These are phyloP conservation scores for Schrenkiella parvula DNA, from an alignment of 345 rosid genomes.

Conservation along the genomic window DNA sequence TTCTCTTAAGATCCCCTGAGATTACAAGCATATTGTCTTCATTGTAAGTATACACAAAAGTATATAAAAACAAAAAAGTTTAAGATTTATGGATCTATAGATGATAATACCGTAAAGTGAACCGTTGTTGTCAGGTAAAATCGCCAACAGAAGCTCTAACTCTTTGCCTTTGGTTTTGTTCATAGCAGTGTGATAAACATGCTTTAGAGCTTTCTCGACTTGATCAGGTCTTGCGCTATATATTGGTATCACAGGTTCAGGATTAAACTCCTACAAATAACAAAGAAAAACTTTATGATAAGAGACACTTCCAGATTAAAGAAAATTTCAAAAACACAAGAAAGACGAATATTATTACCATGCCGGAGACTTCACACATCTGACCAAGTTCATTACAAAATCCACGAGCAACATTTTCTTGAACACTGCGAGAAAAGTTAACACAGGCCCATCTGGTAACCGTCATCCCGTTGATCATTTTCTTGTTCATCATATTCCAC, in stretches of 20 bases:
- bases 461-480: conserved; percentile 98
- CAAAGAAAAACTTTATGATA: neutral
- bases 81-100: neutral
- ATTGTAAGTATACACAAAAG: neutral
- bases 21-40: neutral
- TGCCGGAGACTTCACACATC: conserved; percentile 99
- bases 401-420: conserved; percentile 88
- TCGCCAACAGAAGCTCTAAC: conserved; percentile 83
- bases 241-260: conserved; percentile 89
- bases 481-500: conserved; percentile 99
- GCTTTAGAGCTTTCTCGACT: conserved; percentile 95
- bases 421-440: conserved; percentile 92
- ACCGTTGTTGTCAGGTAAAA: conserved; percentile 96
- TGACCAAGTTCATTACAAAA: conserved; percentile 93
- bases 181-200: conserved; percentile 73
- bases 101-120: conserved; percentile 72
- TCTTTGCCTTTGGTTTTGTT: conserved; percentile 95
- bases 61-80: neutral
- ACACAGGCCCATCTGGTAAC: conserved; percentile 96
- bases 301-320: neutral
- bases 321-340: neutral
- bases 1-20: conserved; percentile 93
- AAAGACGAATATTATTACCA: conserved; percentile 45
- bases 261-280: conserved; percentile 67
- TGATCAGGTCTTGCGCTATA: conserved; percentile 91